Evolutionary conservation across 179 eudicot genomes (phyloP).

Genomic region (Corrigiola litoralis): DNA sequence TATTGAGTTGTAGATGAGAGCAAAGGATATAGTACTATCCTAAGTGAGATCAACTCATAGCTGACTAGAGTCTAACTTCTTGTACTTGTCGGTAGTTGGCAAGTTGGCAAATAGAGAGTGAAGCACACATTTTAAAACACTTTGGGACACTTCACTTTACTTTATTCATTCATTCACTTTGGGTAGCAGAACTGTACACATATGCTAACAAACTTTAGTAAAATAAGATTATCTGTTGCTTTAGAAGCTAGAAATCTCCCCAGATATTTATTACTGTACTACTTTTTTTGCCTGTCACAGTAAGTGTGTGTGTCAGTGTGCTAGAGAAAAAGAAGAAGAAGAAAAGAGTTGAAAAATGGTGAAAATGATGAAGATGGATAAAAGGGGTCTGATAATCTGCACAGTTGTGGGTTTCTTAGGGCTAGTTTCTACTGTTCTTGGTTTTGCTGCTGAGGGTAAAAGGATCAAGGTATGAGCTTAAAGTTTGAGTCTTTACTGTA

Average conservation of each 20-base stretch:
- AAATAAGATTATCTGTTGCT: background rate
- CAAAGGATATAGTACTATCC: too few species aligned
- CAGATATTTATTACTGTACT: too few species aligned
- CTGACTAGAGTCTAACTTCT: too few species aligned
- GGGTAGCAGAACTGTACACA: too few species aligned
- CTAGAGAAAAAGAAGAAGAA: background rate
- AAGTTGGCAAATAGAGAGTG: too few species aligned
- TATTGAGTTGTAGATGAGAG: too few species aligned
- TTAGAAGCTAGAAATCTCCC: too few species aligned
- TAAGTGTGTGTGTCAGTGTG: background rate
- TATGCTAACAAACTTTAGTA: background rate
- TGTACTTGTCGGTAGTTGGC: too few species aligned
- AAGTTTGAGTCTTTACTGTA: background rate
- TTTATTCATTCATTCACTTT: too few species aligned
- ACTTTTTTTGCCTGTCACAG: background rate
- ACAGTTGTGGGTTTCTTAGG: slow-evolving; percentile 66
- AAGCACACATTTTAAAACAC: too few species aligned
- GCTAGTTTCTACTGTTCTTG: slow-evolving; percentile 58
- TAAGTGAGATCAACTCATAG: too few species aligned
- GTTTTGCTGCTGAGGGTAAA: slow-evolving; percentile 79
- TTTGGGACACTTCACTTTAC: too few species aligned
- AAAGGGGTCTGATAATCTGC: slow-evolving; percentile 45
- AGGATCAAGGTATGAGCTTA: slow-evolving; percentile 50
- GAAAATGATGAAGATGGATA: slow-evolving; percentile 40
- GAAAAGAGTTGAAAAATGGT: background rate